A percentile compares a stretch with the other conserved stretches of the same genome.
phyloP scores from a whole-genome alignment of 768 basidiomycete genomes.

The Calvatia gigantea region DNA sequence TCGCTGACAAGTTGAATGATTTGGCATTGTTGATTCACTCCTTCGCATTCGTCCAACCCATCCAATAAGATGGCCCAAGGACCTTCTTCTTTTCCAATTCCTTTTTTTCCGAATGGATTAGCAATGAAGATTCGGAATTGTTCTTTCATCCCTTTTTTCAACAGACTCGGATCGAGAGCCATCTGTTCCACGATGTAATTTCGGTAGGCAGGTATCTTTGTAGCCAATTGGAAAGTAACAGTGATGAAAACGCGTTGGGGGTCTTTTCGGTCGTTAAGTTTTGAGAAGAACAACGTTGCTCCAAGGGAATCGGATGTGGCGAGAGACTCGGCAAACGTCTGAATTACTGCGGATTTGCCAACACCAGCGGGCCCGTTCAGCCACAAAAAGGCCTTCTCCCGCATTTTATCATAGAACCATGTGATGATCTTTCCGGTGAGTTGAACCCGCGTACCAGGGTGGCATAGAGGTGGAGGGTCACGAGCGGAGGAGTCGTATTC shows the following conservation, averaged over 20 bases:
- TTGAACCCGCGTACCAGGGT: not conserved
- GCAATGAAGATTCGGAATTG: not conserved
- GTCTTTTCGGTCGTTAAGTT: no score
- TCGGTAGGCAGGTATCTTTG: not conserved
- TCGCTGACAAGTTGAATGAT: not conserved
- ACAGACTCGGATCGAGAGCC: not conserved
- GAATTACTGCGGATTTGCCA: conserved; percentile 4
- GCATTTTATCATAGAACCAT: not conserved
- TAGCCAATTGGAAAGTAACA: not conserved
- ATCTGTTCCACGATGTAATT: no score
- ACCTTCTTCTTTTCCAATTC: not conserved
- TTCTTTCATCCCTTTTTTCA: not conserved
- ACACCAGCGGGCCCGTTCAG: conserved; percentile 5
- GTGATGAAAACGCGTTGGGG: no score
- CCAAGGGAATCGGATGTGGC: not conserved
- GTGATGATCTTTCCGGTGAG: not conserved
- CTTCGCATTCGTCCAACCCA: not conserved
- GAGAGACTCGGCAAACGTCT: not conserved
- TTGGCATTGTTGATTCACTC: not conserved
- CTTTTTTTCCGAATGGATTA: not conserved
- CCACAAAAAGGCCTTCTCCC: conserved; percentile 3
- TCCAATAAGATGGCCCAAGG: not conserved
- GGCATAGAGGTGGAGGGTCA: no score
- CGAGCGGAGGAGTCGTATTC: no score
- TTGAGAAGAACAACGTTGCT: no score